A percentile compares a stretch with the other conserved stretches of the same genome.
Evolutionary conservation across 495 filamentous ascomycete genomes (phyloP).

Genomic region (Penicillium psychrofluorescens): DNA sequence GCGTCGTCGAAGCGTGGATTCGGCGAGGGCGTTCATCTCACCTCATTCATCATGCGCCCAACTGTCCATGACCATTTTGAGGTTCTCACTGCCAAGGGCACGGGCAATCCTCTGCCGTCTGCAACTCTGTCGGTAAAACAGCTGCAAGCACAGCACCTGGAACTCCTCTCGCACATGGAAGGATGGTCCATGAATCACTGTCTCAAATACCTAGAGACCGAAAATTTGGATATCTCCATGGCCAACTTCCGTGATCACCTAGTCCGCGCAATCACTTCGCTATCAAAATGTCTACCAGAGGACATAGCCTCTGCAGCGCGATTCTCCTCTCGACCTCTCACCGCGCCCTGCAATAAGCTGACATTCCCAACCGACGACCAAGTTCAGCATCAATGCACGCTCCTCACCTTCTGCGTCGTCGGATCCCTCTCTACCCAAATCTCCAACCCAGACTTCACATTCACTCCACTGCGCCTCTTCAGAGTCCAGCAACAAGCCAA

Average conservation of each 20-base stretch:
- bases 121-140: conserved; percentile 48
- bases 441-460: conserved; percentile 31
- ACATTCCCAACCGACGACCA: conserved; percentile 17
- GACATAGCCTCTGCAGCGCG: conserved; percentile 39
- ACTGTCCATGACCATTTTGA: conserved; percentile 63
- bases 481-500: conserved; percentile 49
- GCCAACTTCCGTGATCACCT: conserved; percentile 36
- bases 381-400: conserved; percentile 9
- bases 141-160: conserved; percentile 51
- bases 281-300: conserved; percentile 37
- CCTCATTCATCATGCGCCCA: conserved; percentile 67
- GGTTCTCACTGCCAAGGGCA: conserved; percentile 59
- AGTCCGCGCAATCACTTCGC: conserved; percentile 28
- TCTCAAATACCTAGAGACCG: conserved; percentile 36
- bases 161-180: conserved; percentile 50
- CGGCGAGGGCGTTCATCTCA: conserved; percentile 60
- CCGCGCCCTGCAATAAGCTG: conserved; percentile 31
- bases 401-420: conserved; percentile 51
- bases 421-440: conserved; percentile 41
- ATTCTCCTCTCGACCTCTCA: conserved; percentile 41
- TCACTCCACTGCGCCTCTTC: conserved; percentile 51
- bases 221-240: conserved; percentile 22
- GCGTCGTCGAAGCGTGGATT: background rate
- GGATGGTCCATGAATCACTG: conserved; percentile 48
- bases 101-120: conserved; percentile 61